Evolutionary conservation across 805 yeast species (phyloP).

Genomic region (Yarrowia bubula): DNA sequence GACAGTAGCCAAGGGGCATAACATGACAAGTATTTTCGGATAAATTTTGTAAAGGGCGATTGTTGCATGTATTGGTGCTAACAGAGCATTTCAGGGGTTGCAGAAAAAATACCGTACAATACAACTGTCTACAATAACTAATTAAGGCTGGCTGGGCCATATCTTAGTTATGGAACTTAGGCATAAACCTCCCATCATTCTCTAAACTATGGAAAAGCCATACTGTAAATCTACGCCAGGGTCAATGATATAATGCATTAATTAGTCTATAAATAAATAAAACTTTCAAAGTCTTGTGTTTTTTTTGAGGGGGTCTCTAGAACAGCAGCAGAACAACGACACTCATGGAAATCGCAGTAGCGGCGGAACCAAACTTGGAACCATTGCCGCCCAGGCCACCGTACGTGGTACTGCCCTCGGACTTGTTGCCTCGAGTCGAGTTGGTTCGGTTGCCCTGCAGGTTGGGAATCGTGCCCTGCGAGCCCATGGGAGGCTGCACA

Average conservation of each 20-base stretch:
- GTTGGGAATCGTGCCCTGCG: slow-evolving; percentile 19
- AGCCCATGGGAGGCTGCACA: slow-evolving; percentile 20
- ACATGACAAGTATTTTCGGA: no score
- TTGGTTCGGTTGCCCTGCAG: slow-evolving; percentile 21
- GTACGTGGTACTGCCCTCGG: slow-evolving; percentile 24
- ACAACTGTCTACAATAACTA: no score
- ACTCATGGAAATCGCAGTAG: slow-evolving; percentile 18
- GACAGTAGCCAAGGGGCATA: no score
- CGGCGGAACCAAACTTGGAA: slow-evolving; percentile 15
- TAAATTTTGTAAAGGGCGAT: no score
- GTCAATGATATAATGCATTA: slow-evolving; percentile 2
- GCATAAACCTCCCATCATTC: no score
- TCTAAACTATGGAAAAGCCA: no score
- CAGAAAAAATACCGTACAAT: no score
- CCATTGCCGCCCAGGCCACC: slow-evolving; percentile 23
- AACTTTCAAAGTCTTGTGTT: neutral
- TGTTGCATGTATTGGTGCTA: no score
- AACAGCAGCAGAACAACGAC: slow-evolving; percentile 8
- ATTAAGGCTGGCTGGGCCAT: no score
- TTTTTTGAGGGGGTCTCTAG: neutral
- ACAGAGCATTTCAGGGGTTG: no score
- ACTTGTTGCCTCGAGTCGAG: slow-evolving; percentile 24
- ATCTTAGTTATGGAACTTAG: no score
- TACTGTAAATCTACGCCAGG: neutral
- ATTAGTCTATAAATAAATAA: slow-evolving; percentile 20